Conservation (phyloP, 257 asterid genomes). For the Linderniella brevidens region DNA sequence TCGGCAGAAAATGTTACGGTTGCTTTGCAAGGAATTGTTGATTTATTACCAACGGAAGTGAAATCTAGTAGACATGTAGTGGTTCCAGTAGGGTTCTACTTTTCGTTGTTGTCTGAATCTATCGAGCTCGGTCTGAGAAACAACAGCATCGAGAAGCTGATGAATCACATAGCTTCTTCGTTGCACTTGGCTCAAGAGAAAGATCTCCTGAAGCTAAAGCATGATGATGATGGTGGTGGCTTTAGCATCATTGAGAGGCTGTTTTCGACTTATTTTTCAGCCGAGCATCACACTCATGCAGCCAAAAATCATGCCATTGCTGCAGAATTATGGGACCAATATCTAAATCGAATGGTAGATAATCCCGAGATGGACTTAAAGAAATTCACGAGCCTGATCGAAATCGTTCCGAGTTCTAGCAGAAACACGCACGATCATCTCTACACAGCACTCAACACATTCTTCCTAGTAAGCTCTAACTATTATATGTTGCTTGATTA, state of each 20-base stretch:
- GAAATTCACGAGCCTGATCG: constrained; percentile 36
- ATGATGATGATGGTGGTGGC: constrained; percentile 9
- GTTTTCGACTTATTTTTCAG: constrained; percentile 28
- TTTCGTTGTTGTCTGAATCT: constrained; percentile 32
- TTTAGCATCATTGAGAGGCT: constrained; percentile 35
- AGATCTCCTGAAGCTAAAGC: constrained; percentile 24
- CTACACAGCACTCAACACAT: constrained; percentile 36
- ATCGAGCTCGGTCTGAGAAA: constrained; percentile 17
- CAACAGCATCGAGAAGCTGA: constrained; percentile 35
- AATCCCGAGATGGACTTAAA: constrained; percentile 22
- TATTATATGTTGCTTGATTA: no score
- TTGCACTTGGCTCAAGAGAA: constrained; percentile 37
- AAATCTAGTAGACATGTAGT: constrained; percentile 18
- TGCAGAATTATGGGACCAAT: constrained; percentile 49
- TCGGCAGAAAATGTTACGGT: constrained; percentile 8
- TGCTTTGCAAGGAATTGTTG: constrained; percentile 29
- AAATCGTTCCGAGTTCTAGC: constrained; percentile 34
- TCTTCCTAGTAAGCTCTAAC: constrained; percentile 23
- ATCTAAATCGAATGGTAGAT: constrained; percentile 30
- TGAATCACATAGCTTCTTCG: constrained; percentile 25
- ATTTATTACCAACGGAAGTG: constrained; percentile 30
- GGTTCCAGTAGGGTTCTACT: constrained; percentile 54
- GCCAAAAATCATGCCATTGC: constrained; percentile 16
- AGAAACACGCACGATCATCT: constrained; percentile 56
- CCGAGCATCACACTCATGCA: constrained; percentile 12